Base-by-base conservation (phyloP, 306 rosid genomes). In the Sphenostylis stenocarpa region DNA sequence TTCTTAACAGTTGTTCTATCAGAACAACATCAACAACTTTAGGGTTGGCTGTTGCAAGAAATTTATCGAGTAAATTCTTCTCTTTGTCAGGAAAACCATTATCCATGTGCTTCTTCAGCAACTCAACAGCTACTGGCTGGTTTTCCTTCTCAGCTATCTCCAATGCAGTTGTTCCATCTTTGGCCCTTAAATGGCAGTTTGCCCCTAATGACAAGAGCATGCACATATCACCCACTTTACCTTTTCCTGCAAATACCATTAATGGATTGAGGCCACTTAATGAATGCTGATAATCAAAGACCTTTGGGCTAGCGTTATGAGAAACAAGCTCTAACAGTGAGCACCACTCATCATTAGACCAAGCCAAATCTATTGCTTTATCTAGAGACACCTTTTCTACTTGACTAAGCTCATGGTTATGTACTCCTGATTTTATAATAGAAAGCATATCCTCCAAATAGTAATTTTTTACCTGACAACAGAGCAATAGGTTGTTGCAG, bases 161-260 rank as follows among this genome's bases (percentile, higher is more conserved):
- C 63, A 86, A 76, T 2, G 96, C 97, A 43, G 83, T 92, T 11
- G 77, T 68, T 68, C 97, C 97, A 24, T 89, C 96, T 73, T 80
- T 88, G 84, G 88, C 89, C 82, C 24, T 87, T 77, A 95, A 84
- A 58, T 82, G 84, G 87, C 86, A 85, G 68, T 86, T 89, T 23
- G 93, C 96, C 80, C 96, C 97, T 17, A 90, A 39, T 23, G 97
- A 86, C 78, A 95, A 81, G 51, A 95, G 91, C 92, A 86, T 84
- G 86, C 93, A 89, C 83, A 95, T 85, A 74, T 92, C 90, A 51
- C 81, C 86, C 51, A 88, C 85, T 80, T 91, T 92, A 73, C 98
- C 97, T 84, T 86, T 95, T 76, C 93, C 96, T 66, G 97, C 88
- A 89, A 92, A 86, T 48, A 92, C 98, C 97, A 95, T 95, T 70